A percentile compares a stretch with the other conserved stretches of the same genome.
Evolutionary conservation across 2,329 filamentous ascomycete genomes (phyloP).

Genomic region (Cladophialophora bantiana): DNA sequence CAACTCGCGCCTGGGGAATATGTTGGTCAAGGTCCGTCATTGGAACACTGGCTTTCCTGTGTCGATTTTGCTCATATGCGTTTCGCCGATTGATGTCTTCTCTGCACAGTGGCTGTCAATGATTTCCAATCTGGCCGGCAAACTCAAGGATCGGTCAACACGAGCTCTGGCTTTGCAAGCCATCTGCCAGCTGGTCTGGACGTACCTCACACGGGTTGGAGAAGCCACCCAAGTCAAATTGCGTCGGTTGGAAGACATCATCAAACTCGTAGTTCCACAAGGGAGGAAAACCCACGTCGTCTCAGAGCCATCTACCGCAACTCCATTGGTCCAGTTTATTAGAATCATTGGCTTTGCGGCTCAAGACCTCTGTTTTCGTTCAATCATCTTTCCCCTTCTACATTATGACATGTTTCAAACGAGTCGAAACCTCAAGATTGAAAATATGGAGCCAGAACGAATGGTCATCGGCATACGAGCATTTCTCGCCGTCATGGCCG

Average conservation of each 20-base stretch:
- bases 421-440: constrained; percentile 80
- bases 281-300: constrained; percentile 82
- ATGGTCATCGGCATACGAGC: constrained; percentile 97
- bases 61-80: constrained; percentile 84
- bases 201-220: constrained; percentile 84
- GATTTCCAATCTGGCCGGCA: constrained; percentile 76
- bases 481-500: constrained; percentile 90
- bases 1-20: constrained; percentile 77
- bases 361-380: constrained; percentile 90
- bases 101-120: constrained; percentile 85
- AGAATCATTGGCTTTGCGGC: constrained; percentile 93
- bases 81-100: constrained; percentile 84
- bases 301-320: constrained; percentile 81
- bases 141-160: constrained; percentile 81
- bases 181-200: constrained; percentile 90
- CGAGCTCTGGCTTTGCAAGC: constrained; percentile 84
- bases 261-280: constrained; percentile 80
- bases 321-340: constrained; percentile 91
- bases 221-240: constrained; percentile 73
- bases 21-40: constrained; percentile 90
- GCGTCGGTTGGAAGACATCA: constrained; percentile 87
- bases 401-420: constrained; percentile 87
- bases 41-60: constrained; percentile 90
- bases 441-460: constrained; percentile 92
- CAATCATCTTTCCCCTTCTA: constrained; percentile 91